Conservation (phyloP, 2,329 filamentous ascomycete genomes). For the Ophiosphaerella narmari region DNA sequence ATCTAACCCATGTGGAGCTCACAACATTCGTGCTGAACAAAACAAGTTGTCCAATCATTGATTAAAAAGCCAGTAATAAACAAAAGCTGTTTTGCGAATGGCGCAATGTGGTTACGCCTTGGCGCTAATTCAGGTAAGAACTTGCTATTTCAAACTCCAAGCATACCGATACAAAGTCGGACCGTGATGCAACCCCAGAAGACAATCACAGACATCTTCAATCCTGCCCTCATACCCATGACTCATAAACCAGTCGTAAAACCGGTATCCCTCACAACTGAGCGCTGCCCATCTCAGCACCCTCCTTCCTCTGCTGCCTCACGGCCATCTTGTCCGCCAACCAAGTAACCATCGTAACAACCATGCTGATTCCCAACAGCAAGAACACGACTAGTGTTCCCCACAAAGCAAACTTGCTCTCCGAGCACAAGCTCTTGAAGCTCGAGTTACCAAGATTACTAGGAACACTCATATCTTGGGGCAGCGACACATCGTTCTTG, state of each 20-base stretch:
- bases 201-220: neutral
- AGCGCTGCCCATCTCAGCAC: conserved; percentile 25
- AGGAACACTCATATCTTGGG: conserved; percentile 27
- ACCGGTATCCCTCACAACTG: conserved; percentile 4
- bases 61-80: conserved; percentile 1
- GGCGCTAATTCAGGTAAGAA: too few species aligned
- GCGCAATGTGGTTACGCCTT: too few species aligned
- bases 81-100: neutral
- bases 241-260: neutral
- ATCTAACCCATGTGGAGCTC: neutral
- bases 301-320: conserved; percentile 40
- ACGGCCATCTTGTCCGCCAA: conserved; percentile 44
- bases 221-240: neutral
- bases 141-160: neutral
- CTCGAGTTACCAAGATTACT: conserved; percentile 39
- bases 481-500: conserved; percentile 29
- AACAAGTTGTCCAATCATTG: conserved; percentile 1
- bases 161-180: neutral
- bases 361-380: conserved; percentile 42
- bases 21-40: neutral
- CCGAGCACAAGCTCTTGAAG: conserved; percentile 47
- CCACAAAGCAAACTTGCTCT: conserved; percentile 53
- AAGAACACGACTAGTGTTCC: conserved; percentile 50
- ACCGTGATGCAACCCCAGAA: neutral
- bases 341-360: conserved; percentile 42